phyloP scores from a whole-genome alignment of 2,329 filamentous ascomycete genomes.

The Cladophialophora yegresii region DNA sequence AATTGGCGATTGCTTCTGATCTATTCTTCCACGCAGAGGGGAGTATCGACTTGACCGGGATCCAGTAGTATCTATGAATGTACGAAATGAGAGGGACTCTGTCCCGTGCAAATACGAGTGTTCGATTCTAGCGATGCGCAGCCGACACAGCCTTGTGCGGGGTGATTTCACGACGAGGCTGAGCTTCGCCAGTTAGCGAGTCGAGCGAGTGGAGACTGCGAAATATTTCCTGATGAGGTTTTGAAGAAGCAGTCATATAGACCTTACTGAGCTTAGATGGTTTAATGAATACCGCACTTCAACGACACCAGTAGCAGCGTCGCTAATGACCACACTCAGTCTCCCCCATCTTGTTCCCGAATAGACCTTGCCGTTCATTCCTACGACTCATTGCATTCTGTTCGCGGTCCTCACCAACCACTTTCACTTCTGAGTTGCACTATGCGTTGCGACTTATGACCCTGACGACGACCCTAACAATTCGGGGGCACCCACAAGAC shows the following conservation, averaged over 20 bases:
- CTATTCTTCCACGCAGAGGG: slow-evolving; percentile 10
- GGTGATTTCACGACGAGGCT: background rate
- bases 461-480: background rate
- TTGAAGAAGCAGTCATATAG: background rate
- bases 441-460: background rate
- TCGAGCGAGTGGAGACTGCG: background rate
- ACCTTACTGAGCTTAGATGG: background rate
- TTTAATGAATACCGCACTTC: background rate
- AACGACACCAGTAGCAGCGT: background rate
- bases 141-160: slow-evolving; percentile 3
- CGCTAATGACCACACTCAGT: background rate
- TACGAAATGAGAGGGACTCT: slow-evolving; percentile 28
- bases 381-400: background rate
- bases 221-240: background rate
- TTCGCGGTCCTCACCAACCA: background rate
- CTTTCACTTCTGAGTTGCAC: background rate
- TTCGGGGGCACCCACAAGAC: background rate
- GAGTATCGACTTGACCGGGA: slow-evolving; percentile 14
- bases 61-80: slow-evolving; percentile 28
- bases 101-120: background rate
- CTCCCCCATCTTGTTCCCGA: background rate
- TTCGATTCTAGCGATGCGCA: too few species aligned
- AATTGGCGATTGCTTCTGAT: slow-evolving; percentile 22
- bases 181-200: background rate
- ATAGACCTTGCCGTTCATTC: background rate